These are phyloP conservation scores for Hyphopichia burtonii DNA, from an alignment of 1,139 yeast species.

Conservation along the genomic window DNA sequence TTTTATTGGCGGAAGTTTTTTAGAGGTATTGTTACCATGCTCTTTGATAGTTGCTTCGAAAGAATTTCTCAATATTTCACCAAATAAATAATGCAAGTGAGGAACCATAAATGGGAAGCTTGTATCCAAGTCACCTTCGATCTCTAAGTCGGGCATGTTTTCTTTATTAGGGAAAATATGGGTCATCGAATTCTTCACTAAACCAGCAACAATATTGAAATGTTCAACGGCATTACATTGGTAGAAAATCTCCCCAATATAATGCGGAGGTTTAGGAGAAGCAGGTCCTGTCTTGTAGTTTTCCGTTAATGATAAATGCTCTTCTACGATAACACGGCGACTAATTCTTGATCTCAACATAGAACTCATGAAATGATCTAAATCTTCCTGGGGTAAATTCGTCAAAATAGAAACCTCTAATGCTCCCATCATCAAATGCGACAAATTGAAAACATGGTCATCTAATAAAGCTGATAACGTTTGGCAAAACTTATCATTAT, in stretches of 20 bases:
- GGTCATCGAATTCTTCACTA: conserved; percentile 43
- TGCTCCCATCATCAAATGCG: conserved; percentile 92
- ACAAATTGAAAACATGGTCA: conserved; percentile 75
- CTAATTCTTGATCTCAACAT: conserved; percentile 84
- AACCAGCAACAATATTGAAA: conserved; percentile 51
- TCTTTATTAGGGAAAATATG: conserved; percentile 52
- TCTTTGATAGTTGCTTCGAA: conserved; percentile 70
- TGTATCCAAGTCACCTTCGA: conserved; percentile 66
- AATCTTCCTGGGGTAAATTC: conserved; percentile 56
- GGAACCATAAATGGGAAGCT: conserved; percentile 81
- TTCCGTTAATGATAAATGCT: conserved; percentile 76
- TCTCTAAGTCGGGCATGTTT: conserved; percentile 69
- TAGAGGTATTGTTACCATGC: conserved; percentile 28
- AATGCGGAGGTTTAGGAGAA: conserved; percentile 58
- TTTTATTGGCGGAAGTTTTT: conserved; percentile 62
- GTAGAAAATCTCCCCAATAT: conserved; percentile 84
- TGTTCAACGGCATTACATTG: conserved; percentile 75
- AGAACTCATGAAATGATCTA: conserved; percentile 74
- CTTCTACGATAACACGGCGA: conserved; percentile 86
- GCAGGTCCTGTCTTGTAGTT: conserved; percentile 50
- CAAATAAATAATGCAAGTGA: conserved; percentile 80
- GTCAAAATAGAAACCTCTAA: conserved; percentile 72
- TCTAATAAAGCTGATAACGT: conserved; percentile 64
- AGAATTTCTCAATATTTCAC: conserved; percentile 83
- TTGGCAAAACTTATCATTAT: conserved; percentile 70